Conservation (phyloP, 1,284 basidiomycete genomes). For the Sporisorium iseilematis-ciliati region DNA sequence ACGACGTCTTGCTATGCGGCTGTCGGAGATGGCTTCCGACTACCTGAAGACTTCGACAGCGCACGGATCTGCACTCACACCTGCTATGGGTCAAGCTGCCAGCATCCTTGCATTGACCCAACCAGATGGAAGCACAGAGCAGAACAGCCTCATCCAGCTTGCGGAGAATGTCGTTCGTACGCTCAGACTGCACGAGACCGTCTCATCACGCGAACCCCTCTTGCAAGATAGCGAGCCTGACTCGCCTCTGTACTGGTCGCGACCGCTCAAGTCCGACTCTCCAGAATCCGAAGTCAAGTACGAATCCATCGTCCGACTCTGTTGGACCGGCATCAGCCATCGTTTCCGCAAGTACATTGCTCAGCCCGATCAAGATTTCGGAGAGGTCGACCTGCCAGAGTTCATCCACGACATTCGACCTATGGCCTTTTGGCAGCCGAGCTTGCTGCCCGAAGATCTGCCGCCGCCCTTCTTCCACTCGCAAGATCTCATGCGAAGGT, state of each 20-base stretch:
- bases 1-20: conserved; percentile 22
- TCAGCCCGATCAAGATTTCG: conserved; percentile 39
- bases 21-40: conserved; percentile 37
- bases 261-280: conserved; percentile 36
- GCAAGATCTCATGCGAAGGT: conserved; percentile 48
- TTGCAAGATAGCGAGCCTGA: conserved; percentile 45
- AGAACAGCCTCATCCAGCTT: conserved; percentile 33
- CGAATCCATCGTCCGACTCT: conserved; percentile 48
- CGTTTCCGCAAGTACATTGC: conserved; percentile 50
- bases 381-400: conserved; percentile 32
- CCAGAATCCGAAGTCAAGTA: conserved; percentile 54
- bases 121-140: conserved; percentile 44
- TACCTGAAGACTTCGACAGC: conserved; percentile 42
- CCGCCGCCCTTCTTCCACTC: conserved; percentile 52
- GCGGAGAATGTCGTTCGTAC: conserved; percentile 44
- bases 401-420: conserved; percentile 43
- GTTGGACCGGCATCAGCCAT: conserved; percentile 50
- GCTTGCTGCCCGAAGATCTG: conserved; percentile 33
- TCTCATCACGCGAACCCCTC: conserved; percentile 36
- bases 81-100: conserved; percentile 44
- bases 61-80: conserved; percentile 27
- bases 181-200: conserved; percentile 28
- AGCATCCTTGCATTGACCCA: conserved; percentile 50
- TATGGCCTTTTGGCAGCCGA: conserved; percentile 54
- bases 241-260: conserved; percentile 45